Evolutionary conservation across 2,329 filamentous ascomycete genomes (phyloP), one percentile per base, ranked within the genome.

Genomic region (Aspergillus quadricinctus): DNA sequence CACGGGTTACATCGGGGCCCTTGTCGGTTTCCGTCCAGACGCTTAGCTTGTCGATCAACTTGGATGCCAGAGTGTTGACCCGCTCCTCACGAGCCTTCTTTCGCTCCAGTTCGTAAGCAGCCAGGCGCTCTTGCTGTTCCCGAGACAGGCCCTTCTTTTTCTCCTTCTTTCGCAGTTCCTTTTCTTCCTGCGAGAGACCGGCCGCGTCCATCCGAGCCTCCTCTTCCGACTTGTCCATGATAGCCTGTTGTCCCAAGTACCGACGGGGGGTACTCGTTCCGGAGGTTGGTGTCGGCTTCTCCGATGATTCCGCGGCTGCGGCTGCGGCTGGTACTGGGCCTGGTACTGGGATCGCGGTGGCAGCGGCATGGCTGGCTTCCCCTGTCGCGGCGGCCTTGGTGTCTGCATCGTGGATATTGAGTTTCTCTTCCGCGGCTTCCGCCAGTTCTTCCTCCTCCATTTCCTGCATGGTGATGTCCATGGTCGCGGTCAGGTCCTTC

Each of bases 11-110:
- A 65, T 96, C 92, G 14, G 76, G 60, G 48, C 88, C 85, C 78
- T 94, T 96, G 77, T 97, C 94, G 3, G 93, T 97, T 80, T 99
- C 94, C 5, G 94, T 97, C 93, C 92, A 97, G 45, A 97, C 86
- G 62, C 88, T 92, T 69, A 97, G 85, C 57, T 92, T 88, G 73
- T 97, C 91, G 58, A 94, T 78, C 25, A 99, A 83, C 78, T 97
- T 97, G 72, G 86, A 86, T 11, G 86, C 81, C 17, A 99, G 83
- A 6, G 85, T 94, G 58, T 91, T 86, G 27, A 99, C 90, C 59
- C 94, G 90, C 75, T 99, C 92, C 70, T 97, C 86, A 46, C 94
- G 89, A 60, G 95, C 86, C 64, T 83, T 84, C 58, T 87, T 86
- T 23, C 94, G 87, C 79, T 99, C 93, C 63, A 85, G 82, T 71